Evolutionary conservation across 176 grass and related monocot genomes (phyloP).

Genomic region (Musa itinerans): DNA sequence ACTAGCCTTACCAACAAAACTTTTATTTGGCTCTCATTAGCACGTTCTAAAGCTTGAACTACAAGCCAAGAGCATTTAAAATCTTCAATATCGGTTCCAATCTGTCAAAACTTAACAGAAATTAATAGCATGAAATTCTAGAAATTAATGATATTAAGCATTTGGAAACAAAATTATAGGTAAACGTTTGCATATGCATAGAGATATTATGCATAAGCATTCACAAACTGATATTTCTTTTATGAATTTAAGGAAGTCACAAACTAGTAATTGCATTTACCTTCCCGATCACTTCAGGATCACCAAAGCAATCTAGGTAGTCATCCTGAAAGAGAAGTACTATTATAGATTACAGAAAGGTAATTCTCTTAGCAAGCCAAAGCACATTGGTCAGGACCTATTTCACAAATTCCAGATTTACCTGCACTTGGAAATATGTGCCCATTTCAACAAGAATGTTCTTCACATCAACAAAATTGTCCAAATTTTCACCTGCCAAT

Average conservation of each 20-base stretch:
- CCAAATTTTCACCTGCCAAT: slow-evolving; percentile 71
- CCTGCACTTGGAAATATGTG: slow-evolving; percentile 97
- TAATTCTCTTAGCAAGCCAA: background rate
- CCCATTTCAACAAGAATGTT: slow-evolving; percentile 96
- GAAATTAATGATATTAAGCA: too few relatives aligned
- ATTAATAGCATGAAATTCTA: too few relatives aligned
- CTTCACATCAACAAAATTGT: slow-evolving; percentile 73
- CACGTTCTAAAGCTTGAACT: slow-evolving; percentile 77
- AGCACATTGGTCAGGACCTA: background rate
- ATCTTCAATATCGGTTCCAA: slow-evolving; percentile 97
- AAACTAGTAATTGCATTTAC: slow-evolving; percentile 21
- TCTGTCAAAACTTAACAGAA: slow-evolving; percentile 40
- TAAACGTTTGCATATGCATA: too few relatives aligned
- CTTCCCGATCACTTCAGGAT: slow-evolving; percentile 92
- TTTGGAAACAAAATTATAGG: too few relatives aligned
- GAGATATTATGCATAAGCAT: background rate
- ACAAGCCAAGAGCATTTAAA: slow-evolving; percentile 96
- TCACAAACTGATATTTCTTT: background rate
- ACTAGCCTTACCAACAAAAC: slow-evolving; percentile 55
- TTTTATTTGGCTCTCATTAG: slow-evolving; percentile 44
- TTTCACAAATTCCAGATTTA: slow-evolving; percentile 22
- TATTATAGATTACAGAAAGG: background rate
- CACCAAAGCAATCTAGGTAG: slow-evolving; percentile 93
- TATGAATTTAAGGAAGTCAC: background rate
- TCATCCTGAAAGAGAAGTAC: slow-evolving; percentile 64